A percentile compares a stretch with the other conserved stretches of the same genome.
Conservation (phyloP, 1,139 yeast genomes). For the Geotrichum aggregatum region DNA sequence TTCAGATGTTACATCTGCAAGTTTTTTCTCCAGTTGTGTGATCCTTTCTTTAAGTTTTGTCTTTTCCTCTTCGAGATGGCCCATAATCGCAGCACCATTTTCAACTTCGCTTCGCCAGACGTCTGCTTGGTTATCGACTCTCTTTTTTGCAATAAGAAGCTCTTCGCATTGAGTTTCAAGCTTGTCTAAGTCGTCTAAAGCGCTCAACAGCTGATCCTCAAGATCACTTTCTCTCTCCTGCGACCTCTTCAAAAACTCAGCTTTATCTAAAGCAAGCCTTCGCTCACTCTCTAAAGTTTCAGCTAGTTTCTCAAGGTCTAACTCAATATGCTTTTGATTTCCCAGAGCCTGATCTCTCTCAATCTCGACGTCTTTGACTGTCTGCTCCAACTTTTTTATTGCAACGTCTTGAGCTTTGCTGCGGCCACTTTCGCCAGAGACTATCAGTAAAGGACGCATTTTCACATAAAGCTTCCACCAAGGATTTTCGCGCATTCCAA, state of each 20-base stretch:
- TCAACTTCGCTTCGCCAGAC: slow-evolving; percentile 36
- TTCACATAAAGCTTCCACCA: slow-evolving; percentile 77
- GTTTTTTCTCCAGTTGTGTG: slow-evolving; percentile 29
- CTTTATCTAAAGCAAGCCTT: slow-evolving; percentile 43
- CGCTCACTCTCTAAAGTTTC: slow-evolving; percentile 42
- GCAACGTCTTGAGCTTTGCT: slow-evolving; percentile 57
- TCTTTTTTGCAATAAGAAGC: slow-evolving; percentile 39
- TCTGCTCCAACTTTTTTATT: slow-evolving; percentile 44
- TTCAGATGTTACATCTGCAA: slow-evolving; percentile 23
- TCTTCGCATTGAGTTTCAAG: slow-evolving; percentile 41
- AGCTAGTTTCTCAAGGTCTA: slow-evolving; percentile 40
- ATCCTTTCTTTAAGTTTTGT: slow-evolving; percentile 29
- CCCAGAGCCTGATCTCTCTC: slow-evolving; percentile 36
- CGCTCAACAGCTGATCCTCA: slow-evolving; percentile 39
- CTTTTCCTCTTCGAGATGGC: slow-evolving; percentile 37
- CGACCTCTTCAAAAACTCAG: slow-evolving; percentile 42
- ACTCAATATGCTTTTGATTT: slow-evolving; percentile 37
- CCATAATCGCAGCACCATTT: slow-evolving; percentile 36
- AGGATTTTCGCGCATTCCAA: slow-evolving; percentile 54
- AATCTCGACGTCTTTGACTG: slow-evolving; percentile 9
- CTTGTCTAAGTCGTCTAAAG: slow-evolving; percentile 39
- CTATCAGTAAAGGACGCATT: slow-evolving; percentile 72
- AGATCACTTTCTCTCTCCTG: slow-evolving; percentile 43
- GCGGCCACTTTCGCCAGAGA: slow-evolving; percentile 56
- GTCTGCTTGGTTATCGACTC: slow-evolving; percentile 36